Percentiles rank a stretch among this genome's conserved stretches.
Conservation (phyloP, 2,329 filamentous ascomycete species). For the Tolypocladium amazonense region DNA sequence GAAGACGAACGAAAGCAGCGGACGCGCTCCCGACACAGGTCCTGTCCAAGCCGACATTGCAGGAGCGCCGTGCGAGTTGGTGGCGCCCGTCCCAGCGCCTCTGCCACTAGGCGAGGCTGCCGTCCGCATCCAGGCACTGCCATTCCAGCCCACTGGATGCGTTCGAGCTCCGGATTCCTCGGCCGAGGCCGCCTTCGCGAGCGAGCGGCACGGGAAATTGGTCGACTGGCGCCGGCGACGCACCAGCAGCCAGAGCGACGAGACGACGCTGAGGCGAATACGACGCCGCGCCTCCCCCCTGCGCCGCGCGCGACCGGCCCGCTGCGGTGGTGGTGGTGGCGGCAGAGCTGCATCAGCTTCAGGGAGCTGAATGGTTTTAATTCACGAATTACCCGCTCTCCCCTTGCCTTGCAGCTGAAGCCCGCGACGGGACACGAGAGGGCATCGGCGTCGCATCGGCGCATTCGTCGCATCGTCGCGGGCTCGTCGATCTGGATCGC, state of each 20-base stretch:
- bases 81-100: neutral
- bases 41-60: neutral
- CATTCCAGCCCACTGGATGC: neutral
- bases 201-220: neutral
- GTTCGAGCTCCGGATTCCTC: neutral
- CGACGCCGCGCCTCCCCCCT: neutral
- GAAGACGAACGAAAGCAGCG: conserved; percentile 2
- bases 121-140: neutral
- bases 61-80: neutral
- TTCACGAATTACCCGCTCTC: neutral
- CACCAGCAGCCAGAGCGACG: neutral
- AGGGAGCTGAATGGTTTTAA: neutral
- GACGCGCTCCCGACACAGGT: neutral
- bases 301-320: neutral
- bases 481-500: neutral
- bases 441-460: neutral
- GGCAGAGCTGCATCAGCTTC: neutral
- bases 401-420: neutral
- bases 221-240: neutral
- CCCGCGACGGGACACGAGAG: neutral
- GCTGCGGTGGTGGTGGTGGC: neutral
- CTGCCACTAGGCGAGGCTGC: neutral
- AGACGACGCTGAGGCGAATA: neutral
- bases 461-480: neutral
- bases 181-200: neutral